Evolutionary conservation across 305 asterid genomes (phyloP), one percentile per base, ranked within the genome.

Genomic region (Fraxinus albicans): DNA sequence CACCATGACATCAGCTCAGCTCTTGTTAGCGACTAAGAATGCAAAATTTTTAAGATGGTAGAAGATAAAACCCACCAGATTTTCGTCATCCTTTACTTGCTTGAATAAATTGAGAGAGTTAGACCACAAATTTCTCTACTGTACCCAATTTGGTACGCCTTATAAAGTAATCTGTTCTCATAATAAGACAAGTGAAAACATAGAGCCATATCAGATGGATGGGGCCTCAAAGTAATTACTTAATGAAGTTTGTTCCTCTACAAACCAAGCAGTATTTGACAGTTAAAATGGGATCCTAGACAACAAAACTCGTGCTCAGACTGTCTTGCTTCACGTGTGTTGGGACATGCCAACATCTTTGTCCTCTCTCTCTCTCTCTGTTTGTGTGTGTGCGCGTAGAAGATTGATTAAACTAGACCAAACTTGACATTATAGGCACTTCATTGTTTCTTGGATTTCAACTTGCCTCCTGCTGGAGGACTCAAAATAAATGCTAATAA

Each of bases 301-400:
- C 91, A 91, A 85, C 94, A 86, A 79, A 85, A 86, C 88, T 89
- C 89, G 77, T 89, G 93, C 85, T 90, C 80, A 73, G 85, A 86
- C 88, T 86, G 88, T n/a, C 85, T 83, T 83, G 88, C 87, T 88
- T 93, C 96, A 93, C 98, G 91, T 94, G 96, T 87, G 88, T 82
- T 77, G 55, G 79, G 81, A 88, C 88, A 89, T 81, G 86, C 94
- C 89, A 87, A 85, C 89, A 90, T 86, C 34, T 85, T 70, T 78
- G 80, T 19, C 87, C 91, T 85, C 88, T 83, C 50, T 42, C 50
- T 42, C 50, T 42, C 50, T 40, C 50, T 40, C 50, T 80, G 63
- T 73, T 73, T 47, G 69, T 67, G 25, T 29, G 3, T 38, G 6
- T 72, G 50, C 29, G 73, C 29, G 2, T 19, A 38, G 33, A 81